Conservation (phyloP, 1,284 basidiomycete genomes). For the Ceratorhiza oryzae-sativae region DNA sequence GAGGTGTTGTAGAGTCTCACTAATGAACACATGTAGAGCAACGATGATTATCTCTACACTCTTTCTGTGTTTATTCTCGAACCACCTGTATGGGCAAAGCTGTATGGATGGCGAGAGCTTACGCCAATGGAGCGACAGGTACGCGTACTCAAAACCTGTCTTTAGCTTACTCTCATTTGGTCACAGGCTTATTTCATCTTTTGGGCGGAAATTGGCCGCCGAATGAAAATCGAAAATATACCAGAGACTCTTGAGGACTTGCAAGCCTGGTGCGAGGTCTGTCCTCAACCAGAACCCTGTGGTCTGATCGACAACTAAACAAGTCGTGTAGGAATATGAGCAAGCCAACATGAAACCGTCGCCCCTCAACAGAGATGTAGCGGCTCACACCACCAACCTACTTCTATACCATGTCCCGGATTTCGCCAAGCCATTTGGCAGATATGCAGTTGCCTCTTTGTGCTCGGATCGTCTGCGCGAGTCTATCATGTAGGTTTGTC, state of each 20-base stretch:
- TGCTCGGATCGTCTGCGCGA: conserved; percentile 12
- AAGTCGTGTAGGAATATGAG: conserved; percentile 14
- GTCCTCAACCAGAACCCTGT: background rate
- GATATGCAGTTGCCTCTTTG: conserved; percentile 13
- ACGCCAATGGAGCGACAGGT: conserved; percentile 35
- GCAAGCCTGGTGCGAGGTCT: conserved; percentile 20
- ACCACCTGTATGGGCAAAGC: conserved; percentile 2
- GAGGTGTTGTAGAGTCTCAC: background rate
- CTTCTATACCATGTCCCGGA: conserved; percentile 25
- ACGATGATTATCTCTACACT: conserved; percentile 27
- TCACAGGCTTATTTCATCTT: conserved; percentile 16
- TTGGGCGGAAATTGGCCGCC: conserved; percentile 31
- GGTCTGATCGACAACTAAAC: background rate
- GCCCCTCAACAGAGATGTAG: conserved; percentile 11
- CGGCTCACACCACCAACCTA: background rate
- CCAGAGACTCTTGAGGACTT: conserved; percentile 20
- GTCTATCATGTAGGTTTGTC: conserved; percentile 8
- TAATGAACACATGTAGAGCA: conserved; percentile 3
- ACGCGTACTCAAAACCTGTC: background rate
- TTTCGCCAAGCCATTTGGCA: background rate
- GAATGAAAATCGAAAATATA: conserved; percentile 26
- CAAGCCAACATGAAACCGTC: conserved; percentile 23
- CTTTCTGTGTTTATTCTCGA: conserved; percentile 23
- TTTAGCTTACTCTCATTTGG: background rate
- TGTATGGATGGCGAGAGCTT: conserved; percentile 22